Percentiles rank a stretch among this genome's conserved stretches.
Evolutionary conservation across 2,329 filamentous ascomycete genomes (phyloP).

Genomic region (Penicillium oxalicum): DNA sequence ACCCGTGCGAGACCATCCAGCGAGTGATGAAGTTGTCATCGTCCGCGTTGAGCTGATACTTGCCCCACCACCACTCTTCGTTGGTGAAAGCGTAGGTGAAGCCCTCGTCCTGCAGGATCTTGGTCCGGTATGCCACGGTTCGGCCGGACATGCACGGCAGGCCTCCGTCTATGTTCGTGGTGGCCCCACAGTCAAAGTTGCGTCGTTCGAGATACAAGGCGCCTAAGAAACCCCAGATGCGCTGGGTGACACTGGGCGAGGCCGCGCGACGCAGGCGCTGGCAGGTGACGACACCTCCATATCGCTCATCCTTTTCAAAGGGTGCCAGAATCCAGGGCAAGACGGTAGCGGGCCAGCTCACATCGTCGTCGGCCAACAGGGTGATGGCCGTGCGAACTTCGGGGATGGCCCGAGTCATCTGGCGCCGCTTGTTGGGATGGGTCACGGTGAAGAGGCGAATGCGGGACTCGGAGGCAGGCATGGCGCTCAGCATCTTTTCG

Average conservation of each 20-base stretch:
- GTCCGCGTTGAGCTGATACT: slow-evolving; percentile 87
- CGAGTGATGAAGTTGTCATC: slow-evolving; percentile 98
- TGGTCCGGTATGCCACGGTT: slow-evolving; percentile 83
- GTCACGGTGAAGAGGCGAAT: slow-evolving; percentile 69
- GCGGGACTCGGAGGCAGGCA: slow-evolving; percentile 55
- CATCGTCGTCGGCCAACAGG: slow-evolving; percentile 91
- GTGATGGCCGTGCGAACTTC: slow-evolving; percentile 78
- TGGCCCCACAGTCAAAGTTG: slow-evolving; percentile 95
- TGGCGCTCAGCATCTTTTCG: slow-evolving; percentile 52
- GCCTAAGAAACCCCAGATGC: slow-evolving; percentile 81
- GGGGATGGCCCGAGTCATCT: slow-evolving; percentile 86
- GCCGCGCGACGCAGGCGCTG: slow-evolving; percentile 72
- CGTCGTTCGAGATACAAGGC: slow-evolving; percentile 87
- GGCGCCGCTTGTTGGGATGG: slow-evolving; percentile 91
- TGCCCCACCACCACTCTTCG: slow-evolving; percentile 72
- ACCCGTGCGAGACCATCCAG: slow-evolving; percentile 86
- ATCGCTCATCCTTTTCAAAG: slow-evolving; percentile 69
- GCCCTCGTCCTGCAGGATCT: slow-evolving; percentile 76
- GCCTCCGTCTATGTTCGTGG: slow-evolving; percentile 88
- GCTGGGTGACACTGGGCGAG: slow-evolving; percentile 52
- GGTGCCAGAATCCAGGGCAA: slow-evolving; percentile 89
- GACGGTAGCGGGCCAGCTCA: slow-evolving; percentile 81
- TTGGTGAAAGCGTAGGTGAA: slow-evolving; percentile 88
- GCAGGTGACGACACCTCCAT: slow-evolving; percentile 88
- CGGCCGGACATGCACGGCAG: slow-evolving; percentile 95